These are phyloP conservation scores for Saraca asoca DNA, from an alignment of 331 rosid species.

Conservation along the genomic window DNA sequence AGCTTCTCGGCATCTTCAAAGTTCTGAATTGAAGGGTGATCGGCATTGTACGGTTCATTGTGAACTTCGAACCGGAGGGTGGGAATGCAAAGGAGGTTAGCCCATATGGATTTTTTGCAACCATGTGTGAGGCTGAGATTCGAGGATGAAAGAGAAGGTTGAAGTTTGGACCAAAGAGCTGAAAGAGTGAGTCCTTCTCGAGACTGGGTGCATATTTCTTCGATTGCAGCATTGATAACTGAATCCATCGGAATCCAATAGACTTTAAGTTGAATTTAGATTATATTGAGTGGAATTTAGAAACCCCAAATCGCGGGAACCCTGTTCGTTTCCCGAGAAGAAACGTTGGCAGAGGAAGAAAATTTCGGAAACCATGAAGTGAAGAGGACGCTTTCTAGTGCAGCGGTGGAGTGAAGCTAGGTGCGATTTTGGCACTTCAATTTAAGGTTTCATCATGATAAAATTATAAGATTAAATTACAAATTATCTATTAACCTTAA, in stretches of 20 bases:
- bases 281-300: background rate
- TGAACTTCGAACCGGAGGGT: conserved; percentile 53
- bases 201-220: conserved; percentile 61
- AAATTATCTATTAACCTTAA: no score
- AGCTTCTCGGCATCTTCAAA: conserved; percentile 54
- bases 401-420: background rate
- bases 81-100: conserved; percentile 64
- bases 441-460: no score
- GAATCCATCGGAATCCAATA: conserved; percentile 35
- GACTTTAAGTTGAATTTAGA: background rate
- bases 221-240: conserved; percentile 56
- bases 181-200: conserved; percentile 54
- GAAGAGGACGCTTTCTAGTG: background rate
- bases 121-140: conserved; percentile 52
- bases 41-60: conserved; percentile 18
- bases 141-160: conserved; percentile 44
- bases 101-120: conserved; percentile 63
- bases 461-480: no score
- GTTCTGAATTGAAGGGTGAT: conserved; percentile 48
- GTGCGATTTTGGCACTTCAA: background rate
- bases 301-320: background rate
- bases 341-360: background rate
- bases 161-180: conserved; percentile 57
- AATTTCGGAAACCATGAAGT: background rate
- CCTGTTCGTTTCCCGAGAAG: background rate